These are phyloP conservation scores for Penicillium cataractarum DNA, from an alignment of 495 filamentous ascomycete species.

Conservation along the genomic window DNA sequence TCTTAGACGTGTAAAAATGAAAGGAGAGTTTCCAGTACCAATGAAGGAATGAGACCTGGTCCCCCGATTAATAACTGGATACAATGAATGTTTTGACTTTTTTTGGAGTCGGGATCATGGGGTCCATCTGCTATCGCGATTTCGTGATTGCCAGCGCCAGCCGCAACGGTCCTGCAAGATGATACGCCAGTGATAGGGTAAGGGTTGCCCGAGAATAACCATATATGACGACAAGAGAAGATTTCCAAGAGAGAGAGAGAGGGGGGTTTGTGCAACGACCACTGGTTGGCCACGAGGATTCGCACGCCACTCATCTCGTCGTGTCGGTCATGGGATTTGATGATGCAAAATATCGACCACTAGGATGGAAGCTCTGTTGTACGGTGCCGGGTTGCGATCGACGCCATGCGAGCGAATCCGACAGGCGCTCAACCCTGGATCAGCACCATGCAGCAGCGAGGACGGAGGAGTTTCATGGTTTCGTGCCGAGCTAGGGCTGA, in stretches of 20 bases:
- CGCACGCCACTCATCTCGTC: conserved; percentile 27
- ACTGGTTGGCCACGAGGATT: conserved; percentile 31
- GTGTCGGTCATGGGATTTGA: conserved; percentile 27
- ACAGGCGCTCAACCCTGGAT: conserved; percentile 12
- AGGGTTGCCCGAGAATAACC: background rate
- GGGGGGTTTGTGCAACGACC: conserved; percentile 15
- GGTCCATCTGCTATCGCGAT: conserved; percentile 9
- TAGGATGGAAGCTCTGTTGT: conserved; percentile 5
- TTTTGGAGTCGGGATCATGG: conserved; percentile 20
- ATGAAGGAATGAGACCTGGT: background rate
- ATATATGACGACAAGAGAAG: conserved; percentile 7
- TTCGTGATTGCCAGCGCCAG: conserved; percentile 6
- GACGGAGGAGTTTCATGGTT: conserved; percentile 10
- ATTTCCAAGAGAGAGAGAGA: background rate
- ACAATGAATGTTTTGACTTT: background rate
- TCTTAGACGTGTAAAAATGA: conserved; percentile 7
- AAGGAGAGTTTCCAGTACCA: conserved; percentile 4
- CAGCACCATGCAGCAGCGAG: conserved; percentile 15
- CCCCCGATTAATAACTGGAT: background rate
- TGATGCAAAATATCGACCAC: conserved; percentile 6
- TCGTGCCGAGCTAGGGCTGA: conserved; percentile 5
- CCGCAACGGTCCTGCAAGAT: conserved; percentile 18
- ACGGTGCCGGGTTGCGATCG: conserved; percentile 7
- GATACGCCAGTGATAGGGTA: conserved; percentile 24
- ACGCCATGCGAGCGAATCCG: conserved; percentile 16